Evolutionary conservation across 2,329 filamentous ascomycete species (phyloP).

Genomic region (Penicillium concentricum): DNA sequence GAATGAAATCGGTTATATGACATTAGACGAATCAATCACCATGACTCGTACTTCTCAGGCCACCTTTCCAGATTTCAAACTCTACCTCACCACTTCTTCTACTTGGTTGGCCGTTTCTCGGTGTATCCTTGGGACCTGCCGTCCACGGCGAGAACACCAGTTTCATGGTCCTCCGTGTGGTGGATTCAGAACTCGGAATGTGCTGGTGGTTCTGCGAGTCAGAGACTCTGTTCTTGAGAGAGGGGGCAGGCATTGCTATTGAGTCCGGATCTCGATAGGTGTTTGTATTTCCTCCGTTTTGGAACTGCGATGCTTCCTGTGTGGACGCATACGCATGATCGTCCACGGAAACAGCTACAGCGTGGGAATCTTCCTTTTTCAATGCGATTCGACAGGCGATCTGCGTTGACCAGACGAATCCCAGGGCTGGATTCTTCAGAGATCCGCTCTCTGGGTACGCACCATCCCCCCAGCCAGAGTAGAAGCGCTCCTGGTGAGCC

Average conservation of each 20-base stretch:
- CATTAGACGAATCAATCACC: background rate
- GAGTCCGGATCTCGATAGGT: background rate
- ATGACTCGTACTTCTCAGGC: slow-evolving; percentile 37
- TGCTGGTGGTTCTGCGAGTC: background rate
- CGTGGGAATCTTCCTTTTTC: slow-evolving; percentile 64
- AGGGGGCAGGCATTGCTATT: slow-evolving; percentile 6
- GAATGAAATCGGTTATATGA: background rate
- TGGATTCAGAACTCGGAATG: slow-evolving; percentile 2
- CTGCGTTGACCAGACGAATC: slow-evolving; percentile 88
- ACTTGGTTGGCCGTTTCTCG: slow-evolving; percentile 43
- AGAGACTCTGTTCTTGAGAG: background rate
- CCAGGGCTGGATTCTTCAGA: slow-evolving; percentile 78
- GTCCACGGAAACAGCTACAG: slow-evolving; percentile 26
- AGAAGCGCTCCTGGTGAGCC: slow-evolving; percentile 85
- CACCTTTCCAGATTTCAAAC: slow-evolving; percentile 73
- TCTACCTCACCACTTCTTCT: slow-evolving; percentile 49
- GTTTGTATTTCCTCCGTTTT: background rate
- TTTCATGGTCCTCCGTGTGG: slow-evolving; percentile 73
- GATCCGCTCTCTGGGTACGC: slow-evolving; percentile 38
- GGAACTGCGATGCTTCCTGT: background rate
- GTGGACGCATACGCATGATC: slow-evolving; percentile 4
- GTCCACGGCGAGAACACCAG: slow-evolving; percentile 86
- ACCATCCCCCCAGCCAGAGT: slow-evolving; percentile 90
- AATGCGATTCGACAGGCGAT: slow-evolving; percentile 79
- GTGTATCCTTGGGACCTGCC: slow-evolving; percentile 51